phyloP scores from a whole-genome alignment of 169 alveolate genomes.

The Eimeria mitis region DNA sequence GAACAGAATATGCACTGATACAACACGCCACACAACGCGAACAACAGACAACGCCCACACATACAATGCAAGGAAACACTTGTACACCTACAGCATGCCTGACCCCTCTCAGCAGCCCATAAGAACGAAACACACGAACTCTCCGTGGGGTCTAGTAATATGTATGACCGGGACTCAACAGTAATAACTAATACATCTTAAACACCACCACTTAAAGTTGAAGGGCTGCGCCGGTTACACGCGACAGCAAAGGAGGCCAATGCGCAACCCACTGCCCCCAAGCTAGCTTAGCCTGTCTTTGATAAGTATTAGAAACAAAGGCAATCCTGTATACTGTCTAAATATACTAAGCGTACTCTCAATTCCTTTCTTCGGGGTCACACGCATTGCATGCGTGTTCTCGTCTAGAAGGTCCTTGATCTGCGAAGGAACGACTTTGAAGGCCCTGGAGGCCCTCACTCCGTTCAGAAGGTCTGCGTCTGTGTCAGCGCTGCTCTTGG shows the following conservation, averaged over 20 bases:
- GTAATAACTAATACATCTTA: neutral
- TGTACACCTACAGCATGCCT: neutral
- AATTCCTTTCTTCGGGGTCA: constrained; percentile 73
- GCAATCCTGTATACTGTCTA: neutral
- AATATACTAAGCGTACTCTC: constrained; percentile 5
- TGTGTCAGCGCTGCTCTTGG: constrained; percentile 17
- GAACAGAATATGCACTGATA: constrained; percentile 82
- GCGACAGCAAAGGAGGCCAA: neutral
- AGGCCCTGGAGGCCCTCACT: constrained; percentile 66
- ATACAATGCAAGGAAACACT: neutral
- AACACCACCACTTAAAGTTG: neutral
- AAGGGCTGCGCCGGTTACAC: neutral
- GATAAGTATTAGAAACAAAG: neutral
- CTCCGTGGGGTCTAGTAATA: neutral
- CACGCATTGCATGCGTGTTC: constrained; percentile 77
- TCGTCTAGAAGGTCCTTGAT: constrained; percentile 58
- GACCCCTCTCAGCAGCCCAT: neutral
- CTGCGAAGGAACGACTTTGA: constrained; percentile 77
- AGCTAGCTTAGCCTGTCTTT: neutral
- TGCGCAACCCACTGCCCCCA: neutral
- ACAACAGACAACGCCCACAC: neutral
- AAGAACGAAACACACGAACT: neutral
- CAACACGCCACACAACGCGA: neutral
- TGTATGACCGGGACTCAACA: neutral
- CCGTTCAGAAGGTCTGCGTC: constrained; percentile 57